These are phyloP conservation scores for Phytophthora vignae DNA, from an alignment of 352 stramenopile species.

Conservation along the genomic window DNA sequence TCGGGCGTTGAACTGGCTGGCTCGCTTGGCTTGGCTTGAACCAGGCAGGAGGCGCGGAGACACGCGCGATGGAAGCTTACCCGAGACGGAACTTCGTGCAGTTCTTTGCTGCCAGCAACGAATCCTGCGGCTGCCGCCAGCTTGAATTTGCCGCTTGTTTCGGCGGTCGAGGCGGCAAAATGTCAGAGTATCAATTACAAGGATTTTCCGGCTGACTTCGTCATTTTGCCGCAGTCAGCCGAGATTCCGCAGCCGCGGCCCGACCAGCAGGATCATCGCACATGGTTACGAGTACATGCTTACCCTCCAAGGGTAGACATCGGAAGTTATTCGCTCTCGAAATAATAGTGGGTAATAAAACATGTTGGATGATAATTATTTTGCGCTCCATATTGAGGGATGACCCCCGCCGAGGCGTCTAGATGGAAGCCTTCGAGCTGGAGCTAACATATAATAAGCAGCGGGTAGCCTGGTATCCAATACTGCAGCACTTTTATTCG, in stretches of 20 bases:
- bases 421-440: too few species aligned
- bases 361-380: neutral
- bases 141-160: constrained; percentile 13
- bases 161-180: neutral
- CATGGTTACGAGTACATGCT: neutral
- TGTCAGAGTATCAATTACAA: too few species aligned
- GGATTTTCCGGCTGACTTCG: neutral
- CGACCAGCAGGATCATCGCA: neutral
- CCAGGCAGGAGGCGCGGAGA: constrained; percentile 14
- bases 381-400: neutral
- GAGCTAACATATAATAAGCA: too few species aligned
- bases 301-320: neutral
- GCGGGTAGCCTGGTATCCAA: too few species aligned
- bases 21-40: neutral
- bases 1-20: constrained; percentile 12
- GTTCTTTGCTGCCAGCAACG: constrained; percentile 27
- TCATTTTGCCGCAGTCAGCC: neutral
- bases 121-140: neutral
- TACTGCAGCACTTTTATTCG: too few species aligned
- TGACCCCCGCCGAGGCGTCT: too few species aligned
- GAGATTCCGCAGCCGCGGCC: neutral
- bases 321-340: neutral
- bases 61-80: constrained; percentile 22
- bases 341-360: neutral
- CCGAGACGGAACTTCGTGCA: constrained; percentile 4